These are phyloP conservation scores for Cladosporium sp. DNA, from an alignment of 2,329 filamentous ascomycete genomes.

Conservation along the genomic window DNA sequence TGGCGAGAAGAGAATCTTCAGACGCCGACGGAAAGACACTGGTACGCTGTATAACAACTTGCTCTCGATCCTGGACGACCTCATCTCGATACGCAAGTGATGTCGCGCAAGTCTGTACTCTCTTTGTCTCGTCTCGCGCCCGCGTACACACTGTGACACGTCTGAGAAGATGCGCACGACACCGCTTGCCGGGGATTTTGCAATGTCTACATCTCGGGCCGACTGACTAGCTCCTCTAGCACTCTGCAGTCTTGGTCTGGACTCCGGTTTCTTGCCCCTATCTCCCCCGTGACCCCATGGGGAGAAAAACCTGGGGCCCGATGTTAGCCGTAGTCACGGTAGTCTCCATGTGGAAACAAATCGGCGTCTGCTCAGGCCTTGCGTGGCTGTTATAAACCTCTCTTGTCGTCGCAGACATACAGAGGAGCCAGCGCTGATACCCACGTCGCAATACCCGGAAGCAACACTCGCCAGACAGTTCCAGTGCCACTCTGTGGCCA, in stretches of 20 bases:
- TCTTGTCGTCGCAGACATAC: not conserved
- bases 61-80: not conserved
- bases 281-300: not conserved
- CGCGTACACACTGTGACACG: not conserved
- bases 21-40: not conserved
- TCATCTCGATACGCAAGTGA: not conserved
- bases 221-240: not conserved
- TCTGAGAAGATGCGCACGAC: not conserved
- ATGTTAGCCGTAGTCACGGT: not conserved
- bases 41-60: not conserved
- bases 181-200: not conserved
- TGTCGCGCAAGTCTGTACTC: not conserved
- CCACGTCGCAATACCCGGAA: not conserved
- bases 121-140: not conserved
- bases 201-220: not conserved
- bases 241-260: not conserved
- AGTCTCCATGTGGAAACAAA: not conserved
- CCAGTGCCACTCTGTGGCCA: not conserved
- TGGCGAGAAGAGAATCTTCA: not conserved
- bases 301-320: slow-evolving; percentile 1
- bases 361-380: not conserved
- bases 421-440: not conserved
- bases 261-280: not conserved
- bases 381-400: not conserved
- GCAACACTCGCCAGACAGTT: not conserved